Base-by-base conservation (phyloP, 768 basidiomycete species). In the Mycena venus region DNA sequence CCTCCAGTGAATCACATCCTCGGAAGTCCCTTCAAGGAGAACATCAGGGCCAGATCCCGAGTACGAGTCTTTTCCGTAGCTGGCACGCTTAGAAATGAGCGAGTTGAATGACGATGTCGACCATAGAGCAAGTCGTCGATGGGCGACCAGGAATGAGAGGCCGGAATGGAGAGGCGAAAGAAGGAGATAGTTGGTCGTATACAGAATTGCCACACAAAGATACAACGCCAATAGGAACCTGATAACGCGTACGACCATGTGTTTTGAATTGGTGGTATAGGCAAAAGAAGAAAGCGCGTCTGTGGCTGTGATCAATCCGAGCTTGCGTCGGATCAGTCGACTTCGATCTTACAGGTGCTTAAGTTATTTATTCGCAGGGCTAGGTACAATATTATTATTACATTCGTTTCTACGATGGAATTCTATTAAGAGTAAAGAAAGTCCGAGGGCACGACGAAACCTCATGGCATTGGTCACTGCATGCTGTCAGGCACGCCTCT, bases 161-260 rank as follows among this genome's bases (percentile, higher is more conserved):
- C 78, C 72, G 17, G 80, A 77, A 60, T 77, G 80, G 44, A 86
- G 40, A 47, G 85, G 83, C 14, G 83, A 80, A 49, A 84, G 73
- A 68, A 88, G 62, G 67, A 88, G 75, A 67, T 81, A 77, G 67
- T 85, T 82, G 27, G 87, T 89, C 27, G 88, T 88, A 76, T 87
- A 87, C 32, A 88, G 72, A 38, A 89, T 85, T 8, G 88, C 86
- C 23, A 85, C 64, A 10, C 79, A 71, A 25, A 86, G 76, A 76
- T 88, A 88, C 65, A 83, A 70, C 38, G 83, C 69, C 25, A 84
- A 61, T 47, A 81, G 78, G 51, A 82, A 68, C 68, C 83, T 82
- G 38, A 82, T 42, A 55, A 79, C 12, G 38, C 79, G 81, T 25
- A 79, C 59, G 29, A 76, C 17, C 55, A 68, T 64, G 61, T 27